Conservation (phyloP, 306 rosid species). For the Quercus bicolor region DNA sequence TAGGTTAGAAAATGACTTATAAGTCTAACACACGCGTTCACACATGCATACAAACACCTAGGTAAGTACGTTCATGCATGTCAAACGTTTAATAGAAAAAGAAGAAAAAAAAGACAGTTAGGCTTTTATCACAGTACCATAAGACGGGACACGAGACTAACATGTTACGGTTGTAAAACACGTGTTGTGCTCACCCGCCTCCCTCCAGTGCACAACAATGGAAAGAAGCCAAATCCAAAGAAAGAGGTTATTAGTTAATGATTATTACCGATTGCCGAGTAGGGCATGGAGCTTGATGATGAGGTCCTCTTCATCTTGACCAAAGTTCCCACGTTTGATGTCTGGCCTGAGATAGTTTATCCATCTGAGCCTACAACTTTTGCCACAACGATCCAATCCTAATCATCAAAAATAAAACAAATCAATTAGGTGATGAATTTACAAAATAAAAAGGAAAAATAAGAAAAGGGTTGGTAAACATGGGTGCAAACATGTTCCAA, state of each 20-base stretch:
- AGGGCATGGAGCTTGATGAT: conserved; percentile 76
- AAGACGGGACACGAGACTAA: no score
- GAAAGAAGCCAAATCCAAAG: no score
- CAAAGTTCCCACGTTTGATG: conserved; percentile 68
- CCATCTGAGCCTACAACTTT: conserved; percentile 83
- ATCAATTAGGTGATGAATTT: not conserved
- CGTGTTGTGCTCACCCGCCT: no score
- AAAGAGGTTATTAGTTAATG: no score
- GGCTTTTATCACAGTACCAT: no score
- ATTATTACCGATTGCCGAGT: conserved; percentile 63
- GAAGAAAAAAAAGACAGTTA: not conserved
- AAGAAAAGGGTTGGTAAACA: not conserved
- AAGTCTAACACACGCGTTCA: not conserved
- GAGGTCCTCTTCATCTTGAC: conserved; percentile 74
- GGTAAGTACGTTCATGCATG: not conserved
- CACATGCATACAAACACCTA: not conserved
- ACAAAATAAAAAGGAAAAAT: not conserved
- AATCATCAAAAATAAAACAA: not conserved
- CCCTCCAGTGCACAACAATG: no score
- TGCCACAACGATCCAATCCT: conserved; percentile 73
- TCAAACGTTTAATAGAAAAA: not conserved
- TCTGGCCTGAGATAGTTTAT: conserved; percentile 64
- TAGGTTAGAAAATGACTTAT: not conserved
- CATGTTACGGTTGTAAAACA: no score
- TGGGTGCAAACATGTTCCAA: no score